phyloP scores from a whole-genome alignment of 306 rosid genomes.

The Oemleria cerasiformis region DNA sequence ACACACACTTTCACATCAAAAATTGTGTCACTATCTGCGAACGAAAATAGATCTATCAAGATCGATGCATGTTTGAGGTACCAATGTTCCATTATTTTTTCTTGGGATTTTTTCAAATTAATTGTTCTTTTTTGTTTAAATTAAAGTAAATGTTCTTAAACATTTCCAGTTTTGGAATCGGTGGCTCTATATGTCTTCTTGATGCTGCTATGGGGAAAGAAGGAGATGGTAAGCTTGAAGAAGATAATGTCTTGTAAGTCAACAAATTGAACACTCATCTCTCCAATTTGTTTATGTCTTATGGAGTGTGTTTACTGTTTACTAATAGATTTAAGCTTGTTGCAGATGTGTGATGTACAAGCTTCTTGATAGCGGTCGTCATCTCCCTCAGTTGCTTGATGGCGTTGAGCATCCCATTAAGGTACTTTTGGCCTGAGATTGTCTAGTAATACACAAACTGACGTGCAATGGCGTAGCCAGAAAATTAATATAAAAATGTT shows the following conservation, averaged over 20 bases:
- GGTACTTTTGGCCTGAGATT: slow-evolving; percentile 23
- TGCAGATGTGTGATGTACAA: slow-evolving; percentile 40
- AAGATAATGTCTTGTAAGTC: slow-evolving; percentile 38
- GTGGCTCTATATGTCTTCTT: slow-evolving; percentile 25
- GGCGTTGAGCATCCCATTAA: slow-evolving; percentile 30
- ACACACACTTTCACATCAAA: slow-evolving; percentile 23
- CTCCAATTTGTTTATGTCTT: not conserved
- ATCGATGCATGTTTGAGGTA: slow-evolving; percentile 31
- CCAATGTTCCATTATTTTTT: not conserved
- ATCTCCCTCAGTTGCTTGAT: slow-evolving; percentile 26
- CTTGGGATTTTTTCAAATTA: not conserved
- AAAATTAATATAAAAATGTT: too few species aligned
- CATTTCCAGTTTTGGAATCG: slow-evolving; percentile 35
- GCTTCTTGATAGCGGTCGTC: slow-evolving; percentile 10
- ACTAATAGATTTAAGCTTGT: not conserved
- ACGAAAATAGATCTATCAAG: slow-evolving; percentile 3
- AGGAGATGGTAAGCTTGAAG: not conserved
- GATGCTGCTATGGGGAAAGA: not conserved
- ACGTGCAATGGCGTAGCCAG: too few species aligned
- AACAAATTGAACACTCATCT: not conserved
- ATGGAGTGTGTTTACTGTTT: not conserved
- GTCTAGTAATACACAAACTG: too few species aligned
- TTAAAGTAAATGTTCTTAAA: not conserved
- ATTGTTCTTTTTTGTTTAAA: not conserved
- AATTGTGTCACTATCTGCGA: slow-evolving; percentile 15